A percentile compares a stretch with the other conserved stretches of the same genome.
Evolutionary conservation across 1,284 basidiomycete species (phyloP).

Genomic region (Pterulicium gracile): DNA sequence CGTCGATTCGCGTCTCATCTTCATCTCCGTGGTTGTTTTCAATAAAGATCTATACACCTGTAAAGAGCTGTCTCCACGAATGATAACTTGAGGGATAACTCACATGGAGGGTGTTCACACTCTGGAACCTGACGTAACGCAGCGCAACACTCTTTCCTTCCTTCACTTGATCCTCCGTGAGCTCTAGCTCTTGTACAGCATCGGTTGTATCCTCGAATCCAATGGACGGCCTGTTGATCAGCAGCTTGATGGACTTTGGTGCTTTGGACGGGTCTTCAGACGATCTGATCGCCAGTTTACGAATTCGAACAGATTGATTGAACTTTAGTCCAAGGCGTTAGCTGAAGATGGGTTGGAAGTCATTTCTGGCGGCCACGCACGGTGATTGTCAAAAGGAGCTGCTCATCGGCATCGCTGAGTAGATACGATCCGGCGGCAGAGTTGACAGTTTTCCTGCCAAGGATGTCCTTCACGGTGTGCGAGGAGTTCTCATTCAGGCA

Average conservation of each 20-base stretch:
- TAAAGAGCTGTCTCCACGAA: not conserved
- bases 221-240: conserved; percentile 55
- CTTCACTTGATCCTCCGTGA: conserved; percentile 38
- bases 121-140: conserved; percentile 73
- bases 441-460: conserved; percentile 40
- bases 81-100: conserved; percentile 17
- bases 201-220: conserved; percentile 58
- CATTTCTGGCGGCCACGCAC: conserved; percentile 22
- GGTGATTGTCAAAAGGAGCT: conserved; percentile 60
- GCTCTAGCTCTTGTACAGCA: conserved; percentile 43
- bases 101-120: conserved; percentile 63
- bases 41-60: conserved; percentile 54
- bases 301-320: conserved; percentile 69
- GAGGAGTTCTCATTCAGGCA: conserved; percentile 66
- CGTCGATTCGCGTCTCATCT: conserved; percentile 71
- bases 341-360: not conserved
- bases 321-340: conserved; percentile 37
- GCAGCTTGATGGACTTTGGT: conserved; percentile 57
- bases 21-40: conserved; percentile 65
- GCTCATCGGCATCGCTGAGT: conserved; percentile 73
- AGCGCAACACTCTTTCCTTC: conserved; percentile 51
- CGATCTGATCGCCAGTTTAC: conserved; percentile 55
- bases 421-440: conserved; percentile 37
- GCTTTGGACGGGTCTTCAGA: conserved; percentile 35
- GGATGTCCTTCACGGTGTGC: conserved; percentile 52